Evolutionary conservation across 805 yeast genomes (phyloP), one percentile per base, ranked within the genome.

Genomic region (Lipomyces mesembrius): DNA sequence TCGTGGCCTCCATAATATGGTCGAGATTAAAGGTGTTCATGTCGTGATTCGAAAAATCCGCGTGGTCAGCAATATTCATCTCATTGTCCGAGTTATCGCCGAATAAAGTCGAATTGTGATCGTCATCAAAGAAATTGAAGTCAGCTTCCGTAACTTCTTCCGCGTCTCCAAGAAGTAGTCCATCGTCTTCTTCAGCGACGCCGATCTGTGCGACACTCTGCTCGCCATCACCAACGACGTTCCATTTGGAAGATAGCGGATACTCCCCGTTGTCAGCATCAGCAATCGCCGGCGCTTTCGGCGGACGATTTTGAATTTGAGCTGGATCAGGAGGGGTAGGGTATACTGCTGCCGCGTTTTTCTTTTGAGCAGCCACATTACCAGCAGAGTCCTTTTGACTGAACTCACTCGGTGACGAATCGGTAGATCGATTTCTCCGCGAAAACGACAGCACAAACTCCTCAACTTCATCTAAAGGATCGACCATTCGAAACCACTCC

Each of bases 71-170:
- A n/a, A 57, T 53, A 22, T 53, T 63, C 49, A 62, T 55, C 27
- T 60, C 71, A 22, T 66, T 65, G 43, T 73, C 77, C 2, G 78
- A 43, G 12, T 20, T 52, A 14, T 60, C 66, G 6, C 61, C 63
- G n/a, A 70, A 61, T 32, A 67, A 61, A n/a, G 52, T 51, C 35
- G 67, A 58, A 11, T 53, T 22, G 25, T 34, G 61, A 22, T 53
- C 79, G 52, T 75, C 74, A 61, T 80, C 82, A 67, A 80, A 80
- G 63, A 77, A 80, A 67, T 77, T 79, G 71, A 80, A 80, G 61
- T 80, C 82, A 0, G 82, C 82, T 46, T 79, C 80, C 1, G 82
- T 80, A 7, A 80, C 77, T 53, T 78, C 81, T 17, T 75, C 77
- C 4, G 74, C 75, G 17, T 73, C 78, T 3, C 79, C 79, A 61